Conservation (phyloP, 2,329 filamentous ascomycete genomes). For the Rhinocladiella mackenziei region DNA sequence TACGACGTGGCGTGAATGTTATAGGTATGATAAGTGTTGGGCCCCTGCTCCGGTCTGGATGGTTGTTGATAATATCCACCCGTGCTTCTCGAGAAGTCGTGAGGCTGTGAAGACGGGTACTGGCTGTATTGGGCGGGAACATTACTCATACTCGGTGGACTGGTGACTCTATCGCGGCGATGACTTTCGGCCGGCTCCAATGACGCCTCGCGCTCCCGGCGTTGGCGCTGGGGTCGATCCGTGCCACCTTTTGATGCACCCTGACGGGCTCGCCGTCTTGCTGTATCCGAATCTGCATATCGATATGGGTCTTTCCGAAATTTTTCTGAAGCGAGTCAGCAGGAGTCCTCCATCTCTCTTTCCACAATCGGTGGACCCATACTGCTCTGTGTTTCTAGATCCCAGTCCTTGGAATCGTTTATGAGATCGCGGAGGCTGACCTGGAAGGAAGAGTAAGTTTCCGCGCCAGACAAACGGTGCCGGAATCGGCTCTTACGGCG, state of each 20-base stretch:
- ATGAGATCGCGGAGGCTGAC: slow-evolving; percentile 23
- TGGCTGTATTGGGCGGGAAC: slow-evolving; percentile 6
- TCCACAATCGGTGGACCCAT: slow-evolving; percentile 3
- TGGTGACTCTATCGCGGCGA: slow-evolving; percentile 8
- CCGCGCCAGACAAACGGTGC: not conserved
- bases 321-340: slow-evolving; percentile 19
- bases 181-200: slow-evolving; percentile 8
- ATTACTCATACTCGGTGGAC: slow-evolving; percentile 1
- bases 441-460: slow-evolving; percentile 10
- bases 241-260: slow-evolving; percentile 21
- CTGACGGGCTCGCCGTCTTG: slow-evolving; percentile 15
- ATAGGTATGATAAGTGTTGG: slow-evolving; percentile 11
- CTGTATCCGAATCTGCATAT: slow-evolving; percentile 25
- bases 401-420: slow-evolving; percentile 26
- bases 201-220: slow-evolving; percentile 7
- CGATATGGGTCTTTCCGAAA: slow-evolving; percentile 22
- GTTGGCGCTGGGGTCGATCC: slow-evolving; percentile 9
- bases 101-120: slow-evolving; percentile 14
- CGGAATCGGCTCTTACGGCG: slow-evolving; percentile 16
- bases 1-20: slow-evolving; percentile 6
- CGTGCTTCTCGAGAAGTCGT: not conserved
- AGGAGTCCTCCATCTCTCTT: not conserved
- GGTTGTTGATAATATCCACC: slow-evolving; percentile 6
- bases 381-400: slow-evolving; percentile 23
- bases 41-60: slow-evolving; percentile 4